Percentiles rank a stretch among this genome's conserved stretches.
phyloP scores from a whole-genome alignment of 768 basidiomycete species.

The Kwoniella dendrophila region DNA sequence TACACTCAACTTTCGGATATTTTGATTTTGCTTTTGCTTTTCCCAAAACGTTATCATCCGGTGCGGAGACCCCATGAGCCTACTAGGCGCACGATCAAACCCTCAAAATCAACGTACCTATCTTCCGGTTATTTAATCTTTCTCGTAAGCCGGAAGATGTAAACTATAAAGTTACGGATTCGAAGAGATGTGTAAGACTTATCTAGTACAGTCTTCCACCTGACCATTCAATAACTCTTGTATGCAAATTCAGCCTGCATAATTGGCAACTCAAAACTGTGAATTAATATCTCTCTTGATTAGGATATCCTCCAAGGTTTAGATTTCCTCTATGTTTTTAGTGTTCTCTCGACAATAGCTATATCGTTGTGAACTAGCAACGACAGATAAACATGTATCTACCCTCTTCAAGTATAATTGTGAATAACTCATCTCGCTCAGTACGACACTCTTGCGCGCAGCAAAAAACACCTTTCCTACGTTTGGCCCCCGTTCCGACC shows the following conservation, averaged over 20 bases:
- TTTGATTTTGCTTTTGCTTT: not conserved
- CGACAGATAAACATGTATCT: not conserved
- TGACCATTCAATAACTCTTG: too few relatives aligned
- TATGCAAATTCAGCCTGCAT: too few relatives aligned
- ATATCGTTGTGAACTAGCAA: not conserved
- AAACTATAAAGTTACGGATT: not conserved
- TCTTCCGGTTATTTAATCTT: not conserved
- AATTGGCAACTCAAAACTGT: too few relatives aligned
- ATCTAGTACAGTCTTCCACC: not conserved
- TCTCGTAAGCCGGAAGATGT: constrained; percentile 2
- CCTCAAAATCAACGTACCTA: too few relatives aligned
- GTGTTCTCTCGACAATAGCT: not conserved
- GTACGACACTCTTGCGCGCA: not conserved
- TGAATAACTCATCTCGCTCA: constrained; percentile 1
- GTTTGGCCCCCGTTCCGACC: too few relatives aligned
- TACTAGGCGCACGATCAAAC: not conserved
- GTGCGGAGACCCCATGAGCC: not conserved
- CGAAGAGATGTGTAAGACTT: not conserved
- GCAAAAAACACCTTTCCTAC: not conserved
- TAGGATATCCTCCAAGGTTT: too few relatives aligned
- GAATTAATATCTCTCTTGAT: too few relatives aligned
- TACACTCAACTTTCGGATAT: not conserved
- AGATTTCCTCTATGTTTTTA: not conserved
- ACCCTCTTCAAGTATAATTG: not conserved
- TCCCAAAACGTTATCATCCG: not conserved